These are phyloP conservation scores for Candida krabiensis DNA, from an alignment of 805 yeast species.

Conservation along the genomic window DNA sequence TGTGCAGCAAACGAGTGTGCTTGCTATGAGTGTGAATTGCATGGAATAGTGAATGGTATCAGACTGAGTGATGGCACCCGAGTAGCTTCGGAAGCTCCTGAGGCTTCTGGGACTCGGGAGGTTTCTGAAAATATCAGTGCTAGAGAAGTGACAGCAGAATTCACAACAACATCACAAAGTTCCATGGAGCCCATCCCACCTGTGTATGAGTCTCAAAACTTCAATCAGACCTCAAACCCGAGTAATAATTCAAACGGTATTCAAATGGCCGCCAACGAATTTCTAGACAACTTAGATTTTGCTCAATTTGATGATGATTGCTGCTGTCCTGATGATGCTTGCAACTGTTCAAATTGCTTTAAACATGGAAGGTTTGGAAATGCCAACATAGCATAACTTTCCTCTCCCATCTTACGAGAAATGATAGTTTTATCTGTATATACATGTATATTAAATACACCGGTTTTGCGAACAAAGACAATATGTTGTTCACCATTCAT, in stretches of 20 bases:
- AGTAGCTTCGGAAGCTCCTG: constrained; percentile 14
- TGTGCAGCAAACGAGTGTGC: constrained; percentile 34
- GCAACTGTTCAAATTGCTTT: constrained; percentile 33
- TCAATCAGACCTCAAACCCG: neutral
- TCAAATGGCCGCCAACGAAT: constrained; percentile 20
- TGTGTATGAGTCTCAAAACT: neutral
- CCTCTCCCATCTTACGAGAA: no score
- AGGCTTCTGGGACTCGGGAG: constrained; percentile 1
- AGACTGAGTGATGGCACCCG: constrained; percentile 29
- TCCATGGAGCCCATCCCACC: neutral
- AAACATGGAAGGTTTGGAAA: constrained; percentile 31
- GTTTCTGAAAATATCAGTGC: neutral
- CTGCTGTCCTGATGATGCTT: constrained; percentile 32
- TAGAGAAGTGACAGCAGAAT: neutral
- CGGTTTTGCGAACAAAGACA: no score
- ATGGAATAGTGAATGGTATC: constrained; percentile 34
- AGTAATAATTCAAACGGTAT: neutral
- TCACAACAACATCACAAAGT: constrained; percentile 2
- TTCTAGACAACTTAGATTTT: constrained; percentile 21
- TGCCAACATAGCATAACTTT: constrained; percentile 7
- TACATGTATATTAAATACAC: no score
- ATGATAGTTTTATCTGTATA: no score
- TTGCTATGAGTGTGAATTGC: constrained; percentile 35
- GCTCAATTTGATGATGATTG: constrained; percentile 29
- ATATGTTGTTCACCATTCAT: no score